Evolutionary conservation across 2,329 filamentous ascomycete genomes (phyloP).

Genomic region (Coniosporium tulheliwenetii): DNA sequence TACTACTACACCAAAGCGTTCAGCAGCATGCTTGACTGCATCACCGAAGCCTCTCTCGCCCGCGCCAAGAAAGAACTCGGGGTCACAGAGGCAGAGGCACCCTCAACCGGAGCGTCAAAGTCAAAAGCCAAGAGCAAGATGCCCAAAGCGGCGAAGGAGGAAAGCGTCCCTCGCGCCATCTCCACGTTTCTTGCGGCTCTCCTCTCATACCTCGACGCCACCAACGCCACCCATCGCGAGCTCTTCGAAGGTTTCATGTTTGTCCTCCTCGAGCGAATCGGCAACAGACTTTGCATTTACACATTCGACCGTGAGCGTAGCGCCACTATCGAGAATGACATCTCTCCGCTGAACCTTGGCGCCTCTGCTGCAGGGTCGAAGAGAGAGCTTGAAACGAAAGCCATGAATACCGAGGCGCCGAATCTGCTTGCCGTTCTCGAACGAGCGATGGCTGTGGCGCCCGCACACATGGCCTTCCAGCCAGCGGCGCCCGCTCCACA

Average conservation of each 20-base stretch:
- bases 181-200: constrained; percentile 20
- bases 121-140: constrained; percentile 1
- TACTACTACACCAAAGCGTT: constrained; percentile 21
- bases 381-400: constrained; percentile 10
- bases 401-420: constrained; percentile 20
- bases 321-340: constrained; percentile 12
- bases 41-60: constrained; percentile 13
- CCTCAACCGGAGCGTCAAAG: constrained; percentile 3
- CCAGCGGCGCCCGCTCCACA: constrained; percentile 2
- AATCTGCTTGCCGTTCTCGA: constrained; percentile 25
- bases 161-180: constrained; percentile 10
- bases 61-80: constrained; percentile 4
- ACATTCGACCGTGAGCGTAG: constrained; percentile 19
- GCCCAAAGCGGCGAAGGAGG: constrained; percentile 8
- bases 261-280: constrained; percentile 22
- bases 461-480: constrained; percentile 14
- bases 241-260: constrained; percentile 29
- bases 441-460: constrained; percentile 21
- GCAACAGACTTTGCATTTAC: constrained; percentile 20
- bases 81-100: not conserved
- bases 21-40: constrained; percentile 15
- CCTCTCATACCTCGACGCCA: constrained; percentile 19
- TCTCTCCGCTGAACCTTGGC: constrained; percentile 5
- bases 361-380: not conserved
- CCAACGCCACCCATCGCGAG: constrained; percentile 16